These are phyloP conservation scores for Loxodes magnus DNA, from an alignment of 73 alveolate species.

Conservation along the genomic window DNA sequence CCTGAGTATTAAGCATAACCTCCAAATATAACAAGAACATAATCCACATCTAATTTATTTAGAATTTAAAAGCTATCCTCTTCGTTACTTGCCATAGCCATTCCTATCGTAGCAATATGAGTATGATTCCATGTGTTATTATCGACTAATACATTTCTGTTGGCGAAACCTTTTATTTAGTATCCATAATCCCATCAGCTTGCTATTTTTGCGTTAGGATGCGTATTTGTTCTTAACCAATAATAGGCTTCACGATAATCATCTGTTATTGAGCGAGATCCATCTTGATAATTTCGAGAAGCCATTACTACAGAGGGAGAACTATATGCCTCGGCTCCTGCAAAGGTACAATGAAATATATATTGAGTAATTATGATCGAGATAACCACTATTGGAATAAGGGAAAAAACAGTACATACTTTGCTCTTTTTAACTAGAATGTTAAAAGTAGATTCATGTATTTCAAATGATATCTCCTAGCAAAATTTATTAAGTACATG, in stretches of 20 bases:
- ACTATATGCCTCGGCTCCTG: constrained; percentile 81
- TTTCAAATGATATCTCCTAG: constrained; percentile 9
- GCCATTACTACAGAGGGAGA: constrained; percentile 39
- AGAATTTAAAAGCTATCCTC: constrained; percentile 69
- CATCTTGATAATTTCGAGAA: constrained; percentile 9
- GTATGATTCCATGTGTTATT: constrained; percentile 86
- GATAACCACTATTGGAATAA: constrained; percentile 46
- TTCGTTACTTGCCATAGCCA: constrained; percentile 74
- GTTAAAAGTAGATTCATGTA: no score
- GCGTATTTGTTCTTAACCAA: constrained; percentile 86
- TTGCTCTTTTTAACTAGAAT: background rate
- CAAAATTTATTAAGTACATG: constrained; percentile 30
- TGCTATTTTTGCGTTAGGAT: constrained; percentile 67
- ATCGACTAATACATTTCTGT: constrained; percentile 78
- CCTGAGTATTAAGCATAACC: constrained; percentile 61
- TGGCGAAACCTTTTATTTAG: constrained; percentile 77
- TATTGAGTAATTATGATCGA: constrained; percentile 38
- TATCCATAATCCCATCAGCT: constrained; percentile 95
- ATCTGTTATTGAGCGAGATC: constrained; percentile 52
- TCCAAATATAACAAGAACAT: constrained; percentile 69
- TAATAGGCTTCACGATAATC: constrained; percentile 91
- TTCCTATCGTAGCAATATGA: constrained; percentile 87
- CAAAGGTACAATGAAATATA: constrained; percentile 77
- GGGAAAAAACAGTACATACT: constrained; percentile 19
- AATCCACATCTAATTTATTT: constrained; percentile 69